Percentiles rank a stretch among this genome's conserved stretches.
Conservation (phyloP, 2,329 filamentous ascomycete species). For the Aaosphaeria arxii region DNA sequence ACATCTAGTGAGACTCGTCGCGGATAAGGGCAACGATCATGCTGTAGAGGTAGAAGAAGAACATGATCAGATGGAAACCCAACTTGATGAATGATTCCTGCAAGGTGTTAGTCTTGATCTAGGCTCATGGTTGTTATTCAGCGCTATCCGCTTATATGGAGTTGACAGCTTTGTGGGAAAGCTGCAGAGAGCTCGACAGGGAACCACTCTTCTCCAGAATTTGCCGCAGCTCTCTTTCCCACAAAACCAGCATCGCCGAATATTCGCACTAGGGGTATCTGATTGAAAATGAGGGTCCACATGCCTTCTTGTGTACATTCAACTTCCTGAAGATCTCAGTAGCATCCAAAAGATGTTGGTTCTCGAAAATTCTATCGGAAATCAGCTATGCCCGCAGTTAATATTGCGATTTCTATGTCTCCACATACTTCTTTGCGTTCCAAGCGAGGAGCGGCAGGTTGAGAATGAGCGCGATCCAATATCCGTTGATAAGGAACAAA, state of each 20-base stretch:
- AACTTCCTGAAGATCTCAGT: conserved; percentile 99
- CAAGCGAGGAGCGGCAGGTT: conserved; percentile 89
- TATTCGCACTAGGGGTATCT: no score
- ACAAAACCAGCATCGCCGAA: no score
- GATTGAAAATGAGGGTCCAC: conserved; percentile 1
- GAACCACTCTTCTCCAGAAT: no score
- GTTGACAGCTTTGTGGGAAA: no score
- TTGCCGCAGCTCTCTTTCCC: no score
- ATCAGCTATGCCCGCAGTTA: conserved; percentile 29
- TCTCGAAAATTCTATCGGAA: conserved; percentile 78
- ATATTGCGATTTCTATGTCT: neutral
- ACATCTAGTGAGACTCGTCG: conserved; percentile 74
- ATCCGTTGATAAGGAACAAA: conserved; percentile 96
- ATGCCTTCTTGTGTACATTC: conserved; percentile 97
- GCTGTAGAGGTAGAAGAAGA: conserved; percentile 99
- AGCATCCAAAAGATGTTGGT: conserved; percentile 93
- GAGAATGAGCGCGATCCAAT: conserved; percentile 90
- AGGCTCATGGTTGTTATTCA: neutral
- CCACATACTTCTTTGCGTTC: conserved; percentile 94
- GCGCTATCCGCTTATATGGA: neutral
- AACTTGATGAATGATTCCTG: conserved; percentile 99
- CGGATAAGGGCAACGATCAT: conserved; percentile 96
- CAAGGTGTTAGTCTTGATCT: neutral
- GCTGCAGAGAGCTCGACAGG: no score
- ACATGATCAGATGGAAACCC: conserved; percentile 98